Conservation (phyloP, 441 rosid genomes). For the Breynia disticha region DNA sequence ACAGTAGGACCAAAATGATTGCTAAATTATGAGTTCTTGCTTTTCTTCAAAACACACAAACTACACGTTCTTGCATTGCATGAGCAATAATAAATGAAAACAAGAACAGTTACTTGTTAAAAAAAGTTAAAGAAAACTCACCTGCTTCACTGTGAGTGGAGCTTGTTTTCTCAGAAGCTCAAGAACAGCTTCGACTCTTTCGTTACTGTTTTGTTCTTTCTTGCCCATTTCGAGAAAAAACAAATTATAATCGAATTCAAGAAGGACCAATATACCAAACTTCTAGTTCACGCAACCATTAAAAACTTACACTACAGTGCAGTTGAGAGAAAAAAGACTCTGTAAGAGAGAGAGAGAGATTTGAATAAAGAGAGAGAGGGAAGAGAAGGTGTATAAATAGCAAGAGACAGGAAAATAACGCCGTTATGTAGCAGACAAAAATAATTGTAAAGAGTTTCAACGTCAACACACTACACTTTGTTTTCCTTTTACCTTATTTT, state of each 20-base stretch:
- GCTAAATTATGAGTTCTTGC: background rate
- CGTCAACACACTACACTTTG: constrained; percentile 3
- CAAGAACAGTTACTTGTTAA: background rate
- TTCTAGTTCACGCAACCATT: constrained; percentile 51
- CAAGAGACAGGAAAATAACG: constrained; percentile 35
- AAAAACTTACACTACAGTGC: constrained; percentile 19
- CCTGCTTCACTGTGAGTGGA: constrained; percentile 73
- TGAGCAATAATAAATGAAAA: background rate
- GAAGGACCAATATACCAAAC: constrained; percentile 34
- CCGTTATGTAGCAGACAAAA: constrained; percentile 30
- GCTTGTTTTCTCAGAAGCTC: constrained; percentile 51
- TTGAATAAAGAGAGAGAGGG: constrained; percentile 12
- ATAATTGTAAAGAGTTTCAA: constrained; percentile 6
- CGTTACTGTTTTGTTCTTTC: constrained; percentile 28
- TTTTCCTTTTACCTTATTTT: too few relatives aligned
- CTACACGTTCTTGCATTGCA: too few relatives aligned
- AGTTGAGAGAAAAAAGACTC: too few relatives aligned
- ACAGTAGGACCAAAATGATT: background rate
- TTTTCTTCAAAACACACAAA: too few relatives aligned
- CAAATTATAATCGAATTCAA: constrained; percentile 1
- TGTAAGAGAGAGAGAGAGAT: constrained; percentile 2
- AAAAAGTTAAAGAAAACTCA: constrained; percentile 9
- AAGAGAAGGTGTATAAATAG: constrained; percentile 22
- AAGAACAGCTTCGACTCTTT: constrained; percentile 56
- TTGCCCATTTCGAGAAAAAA: constrained; percentile 52